phyloP scores from a whole-genome alignment of 352 stramenopile genomes.

The Phytophthora citrophthora region DNA sequence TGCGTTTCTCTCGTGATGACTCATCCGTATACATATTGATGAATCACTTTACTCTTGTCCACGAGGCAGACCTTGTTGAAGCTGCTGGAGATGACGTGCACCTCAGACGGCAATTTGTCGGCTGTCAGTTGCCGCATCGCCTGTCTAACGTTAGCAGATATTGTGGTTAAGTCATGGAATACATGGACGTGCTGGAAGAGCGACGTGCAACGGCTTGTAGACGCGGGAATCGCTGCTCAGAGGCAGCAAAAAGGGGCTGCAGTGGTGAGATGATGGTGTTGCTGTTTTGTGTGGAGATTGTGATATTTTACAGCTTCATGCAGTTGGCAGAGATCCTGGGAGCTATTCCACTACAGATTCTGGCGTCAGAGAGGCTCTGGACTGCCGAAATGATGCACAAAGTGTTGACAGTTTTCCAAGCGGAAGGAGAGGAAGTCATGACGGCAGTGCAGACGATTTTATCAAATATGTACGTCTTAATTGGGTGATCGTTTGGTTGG shows the following conservation, averaged over 20 bases:
- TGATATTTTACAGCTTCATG: background rate
- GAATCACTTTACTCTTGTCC: slow-evolving; percentile 12
- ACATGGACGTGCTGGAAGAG: slow-evolving; percentile 54
- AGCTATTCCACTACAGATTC: slow-evolving; percentile 58
- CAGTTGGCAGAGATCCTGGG: slow-evolving; percentile 58
- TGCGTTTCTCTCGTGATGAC: slow-evolving; percentile 4
- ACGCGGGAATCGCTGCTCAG: slow-evolving; percentile 42
- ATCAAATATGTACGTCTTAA: slow-evolving; percentile 44
- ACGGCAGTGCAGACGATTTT: slow-evolving; percentile 48
- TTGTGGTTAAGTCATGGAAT: slow-evolving; percentile 54
- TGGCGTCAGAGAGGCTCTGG: slow-evolving; percentile 31
- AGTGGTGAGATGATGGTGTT: slow-evolving; percentile 33
- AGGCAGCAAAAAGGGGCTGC: slow-evolving; percentile 33
- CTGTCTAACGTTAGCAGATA: slow-evolving; percentile 54
- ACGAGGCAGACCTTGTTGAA: slow-evolving; percentile 51
- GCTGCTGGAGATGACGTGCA: slow-evolving; percentile 45
- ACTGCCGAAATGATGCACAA: slow-evolving; percentile 30
- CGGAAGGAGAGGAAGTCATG: slow-evolving; percentile 49
- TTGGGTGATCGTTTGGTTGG: background rate
- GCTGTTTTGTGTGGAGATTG: background rate
- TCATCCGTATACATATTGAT: slow-evolving; percentile 7
- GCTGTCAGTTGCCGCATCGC: slow-evolving; percentile 49
- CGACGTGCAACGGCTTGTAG: slow-evolving; percentile 54
- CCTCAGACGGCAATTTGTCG: slow-evolving; percentile 19
- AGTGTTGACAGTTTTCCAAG: slow-evolving; percentile 43